Base-by-base conservation (phyloP, 1,284 basidiomycete genomes). In the Pascua sp. region DNA sequence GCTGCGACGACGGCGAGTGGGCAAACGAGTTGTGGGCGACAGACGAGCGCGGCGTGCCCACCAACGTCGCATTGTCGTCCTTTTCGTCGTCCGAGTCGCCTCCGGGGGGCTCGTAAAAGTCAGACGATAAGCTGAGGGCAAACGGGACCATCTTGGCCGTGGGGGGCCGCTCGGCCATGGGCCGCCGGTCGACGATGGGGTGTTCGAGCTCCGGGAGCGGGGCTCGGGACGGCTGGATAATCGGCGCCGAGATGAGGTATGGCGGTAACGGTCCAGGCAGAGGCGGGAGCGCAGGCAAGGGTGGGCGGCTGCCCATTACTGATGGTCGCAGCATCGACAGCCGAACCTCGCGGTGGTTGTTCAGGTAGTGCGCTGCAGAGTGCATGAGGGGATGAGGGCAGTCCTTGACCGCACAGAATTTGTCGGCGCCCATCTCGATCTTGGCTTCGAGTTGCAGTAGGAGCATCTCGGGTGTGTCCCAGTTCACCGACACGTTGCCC, bases 131-230 rank as follows among this genome's bases (percentile, higher is more conserved):
- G 36, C 42, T 49, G 5, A 55, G n/a, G 8, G 41, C 49, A 16
- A 36, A 41, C 8, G 42, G 41, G 32, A 15, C 15, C 42, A 51
- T 17, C 8, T 37, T 17, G 12, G 52, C 9, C 24, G 43, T 18
- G 24, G 43, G 24, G 36, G 40, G 38, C 10, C 38, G 47, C 38
- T 54, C 52, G 16, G 42, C 52, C 0, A 81, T 78, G 55, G 24
- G 24, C 24, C 81, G 83, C 1, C 88, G 87, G 68, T 90, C 90
- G 0, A 84, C 67, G 24, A 88, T 79, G 52, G 11, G 52, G 45
- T 10, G 32, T 17, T 39, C 40, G 52, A n/a, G 43, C 16, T 9
- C 40, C 41, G n/a, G 52, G 12, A 37, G 39, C 4, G 3, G 47
- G n/a, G 11, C 53, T 42, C n/a, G 15, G 24, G 36, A 55, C 4